phyloP scores from a whole-genome alignment of 2,329 filamentous ascomycete genomes.

The Epicoccum sorghinum region DNA sequence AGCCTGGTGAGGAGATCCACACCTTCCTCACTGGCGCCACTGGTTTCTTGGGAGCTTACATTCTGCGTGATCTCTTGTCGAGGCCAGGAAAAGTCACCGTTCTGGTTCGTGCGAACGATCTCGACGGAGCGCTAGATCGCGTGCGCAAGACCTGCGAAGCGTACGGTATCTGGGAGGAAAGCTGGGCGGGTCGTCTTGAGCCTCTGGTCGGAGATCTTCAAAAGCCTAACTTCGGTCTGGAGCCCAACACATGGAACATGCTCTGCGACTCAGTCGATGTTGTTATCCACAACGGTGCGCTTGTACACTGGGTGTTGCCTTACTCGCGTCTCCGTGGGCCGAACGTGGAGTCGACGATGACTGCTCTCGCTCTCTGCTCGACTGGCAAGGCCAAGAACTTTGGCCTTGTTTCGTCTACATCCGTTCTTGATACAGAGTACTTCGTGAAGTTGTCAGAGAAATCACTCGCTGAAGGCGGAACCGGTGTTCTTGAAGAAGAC shows the following conservation, averaged over 20 bases:
- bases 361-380: conserved; percentile 76
- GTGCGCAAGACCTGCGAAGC: conserved; percentile 71
- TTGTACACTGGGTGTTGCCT: conserved; percentile 79
- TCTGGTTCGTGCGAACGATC: conserved; percentile 73
- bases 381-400: conserved; percentile 79
- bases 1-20: conserved; percentile 55
- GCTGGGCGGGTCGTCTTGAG: conserved; percentile 69
- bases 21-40: conserved; percentile 89
- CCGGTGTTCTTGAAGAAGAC: conserved; percentile 74
- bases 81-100: conserved; percentile 71
- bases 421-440: conserved; percentile 79
- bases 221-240: conserved; percentile 75
- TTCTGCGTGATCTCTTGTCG: conserved; percentile 76
- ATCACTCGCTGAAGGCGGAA: conserved; percentile 64
- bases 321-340: conserved; percentile 74
- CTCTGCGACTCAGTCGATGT: conserved; percentile 71
- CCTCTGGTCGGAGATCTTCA: conserved; percentile 76
- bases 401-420: conserved; percentile 82
- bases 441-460: conserved; percentile 76
- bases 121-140: conserved; percentile 66
- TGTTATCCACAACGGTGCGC: conserved; percentile 74
- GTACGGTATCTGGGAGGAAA: conserved; percentile 78
- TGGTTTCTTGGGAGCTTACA: conserved; percentile 84
- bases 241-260: conserved; percentile 67
- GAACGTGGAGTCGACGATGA: conserved; percentile 84